Evolutionary conservation across 768 basidiomycete species (phyloP).

Genomic region (Boletales sp.): DNA sequence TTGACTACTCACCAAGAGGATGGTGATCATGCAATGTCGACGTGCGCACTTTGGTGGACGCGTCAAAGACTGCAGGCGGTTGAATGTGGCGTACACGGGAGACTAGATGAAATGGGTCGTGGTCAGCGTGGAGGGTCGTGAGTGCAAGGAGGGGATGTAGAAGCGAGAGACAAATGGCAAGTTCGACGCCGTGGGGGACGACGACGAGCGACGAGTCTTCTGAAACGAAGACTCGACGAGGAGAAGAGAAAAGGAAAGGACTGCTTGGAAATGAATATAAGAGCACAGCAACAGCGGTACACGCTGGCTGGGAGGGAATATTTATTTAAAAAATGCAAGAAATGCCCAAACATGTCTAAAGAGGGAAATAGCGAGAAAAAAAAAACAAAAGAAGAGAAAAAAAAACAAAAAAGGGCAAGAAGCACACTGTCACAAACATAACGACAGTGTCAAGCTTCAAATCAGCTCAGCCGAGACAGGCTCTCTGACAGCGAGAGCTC

Average conservation of each 20-base stretch:
- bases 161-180: conserved; percentile 16
- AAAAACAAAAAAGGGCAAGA: conserved; percentile 2
- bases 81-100: conserved; percentile 28
- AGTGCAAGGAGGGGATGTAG: conserved; percentile 21
- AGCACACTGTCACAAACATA: conserved; percentile 12
- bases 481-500: conserved; percentile 8
- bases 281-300: conserved; percentile 24
- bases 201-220: conserved; percentile 22
- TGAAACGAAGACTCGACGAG: conserved; percentile 24
- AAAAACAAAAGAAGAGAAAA: conserved; percentile 10
- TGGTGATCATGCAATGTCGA: conserved; percentile 40
- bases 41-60: conserved; percentile 38
- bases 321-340: conserved; percentile 12
- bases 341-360: conserved; percentile 17
- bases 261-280: conserved; percentile 32
- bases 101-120: conserved; percentile 34
- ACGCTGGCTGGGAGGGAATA: conserved; percentile 9
- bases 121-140: conserved; percentile 38
- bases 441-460: conserved; percentile 13
- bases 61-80: conserved; percentile 25
- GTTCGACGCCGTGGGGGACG: conserved; percentile 21
- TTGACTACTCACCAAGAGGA: conserved; percentile 35
- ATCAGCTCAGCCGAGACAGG: conserved; percentile 28
- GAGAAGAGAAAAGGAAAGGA: conserved; percentile 15
- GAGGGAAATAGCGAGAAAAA: conserved; percentile 6